Evolutionary conservation across 2,329 filamentous ascomycete species (phyloP).

Genomic region (Hypoxylon sp.): DNA sequence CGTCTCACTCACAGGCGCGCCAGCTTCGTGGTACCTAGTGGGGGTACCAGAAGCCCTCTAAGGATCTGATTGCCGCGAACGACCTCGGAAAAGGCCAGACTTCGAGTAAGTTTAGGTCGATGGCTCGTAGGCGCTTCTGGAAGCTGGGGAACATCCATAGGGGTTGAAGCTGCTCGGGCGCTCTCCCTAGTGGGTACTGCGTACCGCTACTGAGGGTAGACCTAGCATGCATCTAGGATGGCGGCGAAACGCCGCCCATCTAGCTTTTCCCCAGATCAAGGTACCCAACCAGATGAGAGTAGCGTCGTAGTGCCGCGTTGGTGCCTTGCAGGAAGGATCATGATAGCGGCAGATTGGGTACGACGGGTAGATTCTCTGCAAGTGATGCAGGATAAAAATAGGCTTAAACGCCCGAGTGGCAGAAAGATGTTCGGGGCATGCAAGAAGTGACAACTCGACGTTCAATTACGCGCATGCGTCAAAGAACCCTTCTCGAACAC

Average conservation of each 20-base stretch:
- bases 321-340: slow-evolving; percentile 49
- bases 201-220: slow-evolving; percentile 32
- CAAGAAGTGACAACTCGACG: slow-evolving; percentile 38
- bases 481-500: slow-evolving; percentile 49
- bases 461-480: slow-evolving; percentile 36
- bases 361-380: slow-evolving; percentile 44
- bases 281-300: slow-evolving; percentile 36
- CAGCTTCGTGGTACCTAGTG: slow-evolving; percentile 28
- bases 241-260: slow-evolving; percentile 49
- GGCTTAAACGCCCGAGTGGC: slow-evolving; percentile 44
- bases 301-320: slow-evolving; percentile 35
- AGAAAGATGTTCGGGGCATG: slow-evolving; percentile 19
- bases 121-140: slow-evolving; percentile 46
- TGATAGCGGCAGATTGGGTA: slow-evolving; percentile 43
- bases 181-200: slow-evolving; percentile 19
- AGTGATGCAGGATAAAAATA: slow-evolving; percentile 46
- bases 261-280: slow-evolving; percentile 40
- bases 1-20: slow-evolving; percentile 29
- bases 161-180: slow-evolving; percentile 27
- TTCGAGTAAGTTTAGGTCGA: slow-evolving; percentile 24
- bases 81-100: slow-evolving; percentile 14
- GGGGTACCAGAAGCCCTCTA: slow-evolving; percentile 25
- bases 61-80: slow-evolving; percentile 20
- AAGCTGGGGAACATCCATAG: slow-evolving; percentile 37
- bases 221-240: slow-evolving; percentile 25